Evolutionary conservation across 1,284 basidiomycete species (phyloP).

Genomic region (Rugosomyces carneus): DNA sequence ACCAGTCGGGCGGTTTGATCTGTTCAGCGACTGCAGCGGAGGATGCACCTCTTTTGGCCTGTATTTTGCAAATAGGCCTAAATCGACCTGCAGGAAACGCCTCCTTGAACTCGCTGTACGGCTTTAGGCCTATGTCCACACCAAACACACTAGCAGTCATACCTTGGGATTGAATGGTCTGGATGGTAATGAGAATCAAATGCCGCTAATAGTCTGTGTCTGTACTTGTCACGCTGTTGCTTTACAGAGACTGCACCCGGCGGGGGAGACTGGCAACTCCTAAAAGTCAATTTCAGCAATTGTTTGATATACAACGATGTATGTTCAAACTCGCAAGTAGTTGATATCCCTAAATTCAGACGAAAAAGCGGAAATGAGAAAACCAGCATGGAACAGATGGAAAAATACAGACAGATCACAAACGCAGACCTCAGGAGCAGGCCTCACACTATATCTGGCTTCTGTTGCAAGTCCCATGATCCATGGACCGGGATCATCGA

Average conservation of each 20-base stretch:
- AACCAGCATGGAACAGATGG: not conserved
- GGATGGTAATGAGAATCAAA: constrained; percentile 84
- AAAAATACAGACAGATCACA: constrained; percentile 74
- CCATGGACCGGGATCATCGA: constrained; percentile 87
- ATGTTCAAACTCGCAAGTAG: constrained; percentile 51
- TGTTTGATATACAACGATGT: not conserved
- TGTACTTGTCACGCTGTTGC: constrained; percentile 79
- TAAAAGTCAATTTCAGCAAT: constrained; percentile 21
- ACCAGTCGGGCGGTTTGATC: constrained; percentile 87
- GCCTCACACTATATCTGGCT: constrained; percentile 72
- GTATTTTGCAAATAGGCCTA: constrained; percentile 77
- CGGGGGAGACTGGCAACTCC: constrained; percentile 75
- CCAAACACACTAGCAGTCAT: constrained; percentile 14
- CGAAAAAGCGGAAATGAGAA: no score
- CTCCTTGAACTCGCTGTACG: constrained; percentile 81
- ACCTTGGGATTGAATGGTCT: constrained; percentile 77
- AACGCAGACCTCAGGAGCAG: constrained; percentile 79
- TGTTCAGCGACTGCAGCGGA: constrained; percentile 77
- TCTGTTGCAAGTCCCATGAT: constrained; percentile 89
- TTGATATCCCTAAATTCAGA: constrained; percentile 74
- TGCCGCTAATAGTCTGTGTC: constrained; percentile 68
- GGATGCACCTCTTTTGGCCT: constrained; percentile 74
- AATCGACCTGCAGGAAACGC: constrained; percentile 91
- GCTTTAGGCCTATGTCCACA: constrained; percentile 4
- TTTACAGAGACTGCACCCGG: constrained; percentile 75